Evolutionary conservation across 441 rosid species (phyloP).

Genomic region (Erysimum pusillum): DNA sequence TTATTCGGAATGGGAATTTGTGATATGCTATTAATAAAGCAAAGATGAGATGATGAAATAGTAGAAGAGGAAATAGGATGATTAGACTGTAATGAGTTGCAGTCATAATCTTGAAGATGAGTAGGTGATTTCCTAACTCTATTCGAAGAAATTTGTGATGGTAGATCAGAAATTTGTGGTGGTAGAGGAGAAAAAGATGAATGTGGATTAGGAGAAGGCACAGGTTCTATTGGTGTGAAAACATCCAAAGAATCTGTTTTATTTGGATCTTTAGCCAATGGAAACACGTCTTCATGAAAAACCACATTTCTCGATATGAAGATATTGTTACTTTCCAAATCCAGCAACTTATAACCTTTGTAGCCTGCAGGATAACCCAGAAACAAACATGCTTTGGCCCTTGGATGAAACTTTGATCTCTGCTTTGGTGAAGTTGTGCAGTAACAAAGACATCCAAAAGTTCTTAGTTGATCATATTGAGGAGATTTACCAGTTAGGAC

Average conservation of each 20-base stretch:
- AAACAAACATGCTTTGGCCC: background rate
- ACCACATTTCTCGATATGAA: background rate
- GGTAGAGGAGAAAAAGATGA: no score
- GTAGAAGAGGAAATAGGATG: background rate
- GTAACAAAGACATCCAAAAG: background rate
- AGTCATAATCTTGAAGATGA: background rate
- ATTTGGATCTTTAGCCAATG: background rate
- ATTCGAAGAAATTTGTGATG: background rate
- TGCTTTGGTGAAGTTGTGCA: background rate
- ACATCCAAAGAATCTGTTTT: background rate
- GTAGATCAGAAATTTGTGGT: background rate
- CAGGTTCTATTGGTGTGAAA: background rate
- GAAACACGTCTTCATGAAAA: background rate
- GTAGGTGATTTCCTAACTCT: background rate
- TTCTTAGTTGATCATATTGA: background rate
- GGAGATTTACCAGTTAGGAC: background rate
- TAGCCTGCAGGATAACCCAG: background rate
- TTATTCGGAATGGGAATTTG: background rate
- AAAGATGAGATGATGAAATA: background rate
- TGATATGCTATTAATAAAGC: background rate
- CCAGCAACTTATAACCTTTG: background rate
- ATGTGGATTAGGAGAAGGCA: background rate
- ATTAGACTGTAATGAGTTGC: background rate
- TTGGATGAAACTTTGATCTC: background rate
- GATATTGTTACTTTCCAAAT: background rate